Base-by-base conservation (phyloP, 2,329 filamentous ascomycete species). In the Nannizziopsis arthrosporioides region DNA sequence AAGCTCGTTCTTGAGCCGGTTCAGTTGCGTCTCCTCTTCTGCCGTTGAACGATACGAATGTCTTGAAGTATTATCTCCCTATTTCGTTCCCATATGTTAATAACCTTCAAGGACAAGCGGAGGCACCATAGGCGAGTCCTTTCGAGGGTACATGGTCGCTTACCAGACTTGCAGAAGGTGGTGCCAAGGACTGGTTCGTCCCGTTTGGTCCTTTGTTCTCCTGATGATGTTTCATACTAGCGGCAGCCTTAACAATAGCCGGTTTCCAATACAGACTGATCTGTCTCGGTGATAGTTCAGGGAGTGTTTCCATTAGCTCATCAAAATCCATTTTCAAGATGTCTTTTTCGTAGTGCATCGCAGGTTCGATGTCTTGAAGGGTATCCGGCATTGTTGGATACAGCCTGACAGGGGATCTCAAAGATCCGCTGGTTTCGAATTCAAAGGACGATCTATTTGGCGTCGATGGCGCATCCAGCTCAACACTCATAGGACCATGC, bases 251-350 rank as follows among this genome's bases (percentile, higher is more conserved):
- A 5, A 15, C 14, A 31, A 54, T 51, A 36, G 47, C 44, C 12
- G 46, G 50, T n/a, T 41, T 27, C 52, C 52, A 54, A 14, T 43
- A 44, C n/a, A 38, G n/a, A n/a, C 42, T 49, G n/a, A 54, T 51
- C 35, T 51, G 51, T 10, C 41, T 44, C 18, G 44, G 12, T 7
- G 51, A 53, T 43, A 54, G 51, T 8, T 42, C 36, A 5, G 53
- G 51, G 11, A 53, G 41, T 9, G 40, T 38, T 10, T 50, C 48
- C 17, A 53, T 43, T 30, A 54, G 51, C 11, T 53, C 53, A 11
- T 51, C 39, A 40, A 51, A 51, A 11, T 40, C 30, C 51, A 54
- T 53, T 19, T 41, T 31, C 6, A 39, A 34, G 12, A 51, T 39
- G 8, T 12, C 9, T 35, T 35, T 53, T 27, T 42, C 46, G 18